Base-by-base conservation (phyloP, 768 basidiomycete genomes). In the Leucosporidium scottii region DNA sequence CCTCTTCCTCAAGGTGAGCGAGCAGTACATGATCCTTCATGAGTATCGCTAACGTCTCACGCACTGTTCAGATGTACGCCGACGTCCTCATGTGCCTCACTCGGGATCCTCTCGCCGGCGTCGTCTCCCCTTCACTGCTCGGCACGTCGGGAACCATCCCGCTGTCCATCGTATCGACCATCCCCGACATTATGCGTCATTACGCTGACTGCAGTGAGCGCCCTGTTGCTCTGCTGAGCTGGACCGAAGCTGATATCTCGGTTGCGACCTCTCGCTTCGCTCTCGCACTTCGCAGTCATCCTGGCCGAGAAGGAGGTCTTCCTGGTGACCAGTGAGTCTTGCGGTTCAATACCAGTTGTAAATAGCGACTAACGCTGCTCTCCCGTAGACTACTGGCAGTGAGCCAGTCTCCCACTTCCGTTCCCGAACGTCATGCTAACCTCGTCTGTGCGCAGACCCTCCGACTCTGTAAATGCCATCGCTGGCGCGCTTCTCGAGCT, bases 151-250 rank as follows among this genome's bases (percentile, higher is more conserved):
- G 85, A 10, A 85, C 85, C 21, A 82, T 87, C 39, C 87, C 86
- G 20, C 78, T 87, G 44, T 79, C 83, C 10, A 82, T 87, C 72
- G 80, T 87, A 73, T 86, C 85, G 23, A 84, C 82, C 53, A 85
- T 87, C 55, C 86, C 87, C 0, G 87, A 88, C 73, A 88, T 88
- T 71, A 86, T 87, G 82, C 81, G 82, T 61, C 87, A 88, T 73
- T 86, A 87, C 78, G 80, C 82, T 25, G 83, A 85, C 39, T 60
- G 59, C 48, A 74, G 68, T 70, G 61, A 59, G 69, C 58, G 48
- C 13, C 39, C 39, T 36, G 39, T 13, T 30, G 64, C 15, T 17
- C 39, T 44, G 13, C 39, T 1, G n/a, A 30, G 15, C 27, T 25
- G 25, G 36, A 1, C 25, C 13, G 47, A 47, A 7, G n/a, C 31